These are phyloP conservation scores for Mortierella sp. DNA, from an alignment of 371 early-diverging fungal species.

Conservation along the genomic window DNA sequence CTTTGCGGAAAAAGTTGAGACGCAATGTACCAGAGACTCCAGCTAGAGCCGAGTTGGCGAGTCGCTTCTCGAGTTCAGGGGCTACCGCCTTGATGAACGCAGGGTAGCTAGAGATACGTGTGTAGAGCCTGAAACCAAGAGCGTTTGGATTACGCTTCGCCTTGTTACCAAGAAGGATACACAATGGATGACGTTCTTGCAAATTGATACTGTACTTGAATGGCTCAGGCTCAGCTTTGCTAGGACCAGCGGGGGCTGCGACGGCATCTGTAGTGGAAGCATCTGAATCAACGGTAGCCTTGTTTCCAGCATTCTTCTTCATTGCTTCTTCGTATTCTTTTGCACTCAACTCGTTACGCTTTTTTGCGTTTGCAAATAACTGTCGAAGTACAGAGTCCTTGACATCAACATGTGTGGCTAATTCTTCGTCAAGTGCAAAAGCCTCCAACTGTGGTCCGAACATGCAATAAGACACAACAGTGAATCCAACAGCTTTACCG, in stretches of 20 bases:
- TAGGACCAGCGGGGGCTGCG: no score
- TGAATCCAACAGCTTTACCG: constrained; percentile 25
- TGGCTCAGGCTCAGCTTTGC: no score
- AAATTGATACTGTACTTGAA: no score
- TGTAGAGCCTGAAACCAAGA: constrained; percentile 16
- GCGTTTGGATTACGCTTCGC: neutral
- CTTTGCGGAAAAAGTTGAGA: constrained; percentile 34
- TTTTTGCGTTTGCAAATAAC: constrained; percentile 9
- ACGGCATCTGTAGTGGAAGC: no score
- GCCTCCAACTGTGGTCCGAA: constrained; percentile 18
- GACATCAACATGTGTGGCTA: neutral
- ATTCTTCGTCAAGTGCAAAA: constrained; percentile 20
- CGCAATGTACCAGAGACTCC: constrained; percentile 22
- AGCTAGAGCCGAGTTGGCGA: constrained; percentile 19
- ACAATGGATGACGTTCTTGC: constrained; percentile 16
- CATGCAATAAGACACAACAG: neutral
- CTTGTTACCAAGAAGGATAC: constrained; percentile 11
- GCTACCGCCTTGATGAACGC: constrained; percentile 19
- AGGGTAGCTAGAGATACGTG: constrained; percentile 26
- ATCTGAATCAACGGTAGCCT: no score
- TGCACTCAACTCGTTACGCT: neutral
- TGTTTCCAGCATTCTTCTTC: no score
- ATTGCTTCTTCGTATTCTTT: neutral
- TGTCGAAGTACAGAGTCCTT: constrained; percentile 15
- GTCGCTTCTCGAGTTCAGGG: constrained; percentile 36